Conservation (phyloP, 441 rosid genomes). For the Erysimum cheiri region DNA sequence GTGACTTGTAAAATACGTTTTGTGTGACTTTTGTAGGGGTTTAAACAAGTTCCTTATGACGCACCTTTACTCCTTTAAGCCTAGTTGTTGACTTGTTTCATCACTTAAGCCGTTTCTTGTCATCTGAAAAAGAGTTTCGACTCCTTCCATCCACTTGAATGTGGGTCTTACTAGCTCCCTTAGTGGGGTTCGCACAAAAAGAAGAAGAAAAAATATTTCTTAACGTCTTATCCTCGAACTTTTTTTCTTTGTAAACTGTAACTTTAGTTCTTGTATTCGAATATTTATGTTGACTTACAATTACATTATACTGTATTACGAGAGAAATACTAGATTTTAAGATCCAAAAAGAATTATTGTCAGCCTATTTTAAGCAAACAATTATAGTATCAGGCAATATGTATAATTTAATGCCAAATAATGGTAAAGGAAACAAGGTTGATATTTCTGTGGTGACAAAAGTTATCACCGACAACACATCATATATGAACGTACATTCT, state of each 20-base stretch:
- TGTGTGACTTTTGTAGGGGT: neutral
- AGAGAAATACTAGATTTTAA: neutral
- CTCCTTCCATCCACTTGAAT: neutral
- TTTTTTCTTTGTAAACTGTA: neutral
- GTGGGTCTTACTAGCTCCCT: neutral
- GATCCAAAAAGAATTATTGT: neutral
- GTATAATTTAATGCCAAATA: neutral
- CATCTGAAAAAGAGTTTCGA: neutral
- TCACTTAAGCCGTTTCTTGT: neutral
- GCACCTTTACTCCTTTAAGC: neutral
- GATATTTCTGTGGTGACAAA: conserved; percentile 13
- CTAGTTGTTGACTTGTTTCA: neutral
- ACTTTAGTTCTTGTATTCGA: neutral
- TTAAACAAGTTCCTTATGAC: conserved; percentile 5
- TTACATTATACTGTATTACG: conserved; percentile 10
- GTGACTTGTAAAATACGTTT: conserved; percentile 8
- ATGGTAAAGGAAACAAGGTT: neutral
- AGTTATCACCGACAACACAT: conserved; percentile 38
- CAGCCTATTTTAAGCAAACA: conserved; percentile 1
- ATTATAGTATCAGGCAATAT: neutral
- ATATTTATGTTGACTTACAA: conserved; percentile 5
- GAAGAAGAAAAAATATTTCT: neutral
- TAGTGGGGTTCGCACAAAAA: neutral
- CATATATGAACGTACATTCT: conserved; percentile 31
- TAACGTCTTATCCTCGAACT: neutral